Percentiles rank a stretch among this genome's conserved stretches.
Conservation (phyloP, 2,329 filamentous ascomycete genomes). For the Pezizomycotina sp. region DNA sequence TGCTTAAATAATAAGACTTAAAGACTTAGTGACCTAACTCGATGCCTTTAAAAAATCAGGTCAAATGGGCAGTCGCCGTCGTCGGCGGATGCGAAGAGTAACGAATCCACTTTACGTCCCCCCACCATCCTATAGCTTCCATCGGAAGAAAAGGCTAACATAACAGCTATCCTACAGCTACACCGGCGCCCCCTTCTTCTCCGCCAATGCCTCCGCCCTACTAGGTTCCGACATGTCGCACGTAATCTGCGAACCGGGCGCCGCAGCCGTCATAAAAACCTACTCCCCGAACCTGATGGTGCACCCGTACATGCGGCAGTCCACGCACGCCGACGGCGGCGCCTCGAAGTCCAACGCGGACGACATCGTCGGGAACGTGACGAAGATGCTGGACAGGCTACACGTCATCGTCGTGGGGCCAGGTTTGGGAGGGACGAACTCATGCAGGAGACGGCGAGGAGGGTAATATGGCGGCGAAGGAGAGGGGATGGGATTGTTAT, state of each 20-base stretch:
- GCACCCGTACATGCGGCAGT: constrained; percentile 82
- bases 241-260: constrained; percentile 85
- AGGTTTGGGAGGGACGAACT: constrained; percentile 70
- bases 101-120: constrained; percentile 15
- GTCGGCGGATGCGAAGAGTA: constrained; percentile 83
- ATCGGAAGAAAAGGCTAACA: background rate
- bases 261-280: constrained; percentile 76
- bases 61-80: constrained; percentile 78
- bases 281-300: constrained; percentile 99
- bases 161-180: constrained; percentile 38
- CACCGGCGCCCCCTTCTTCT: constrained; percentile 94
- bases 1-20: background rate
- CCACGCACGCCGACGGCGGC: constrained; percentile 36
- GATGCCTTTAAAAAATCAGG: constrained; percentile 37
- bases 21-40: too few species aligned
- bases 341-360: constrained; percentile 41
- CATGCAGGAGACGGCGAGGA: constrained; percentile 73
- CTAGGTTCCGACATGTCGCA: constrained; percentile 53
- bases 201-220: constrained; percentile 84
- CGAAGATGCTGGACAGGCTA: constrained; percentile 66
- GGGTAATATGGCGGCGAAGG: constrained; percentile 65
- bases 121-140: background rate
- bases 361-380: constrained; percentile 49
- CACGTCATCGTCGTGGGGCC: constrained; percentile 89
- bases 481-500: constrained; percentile 65